Base-by-base conservation (phyloP, 1,284 basidiomycete genomes). In the Ceratobasidium sp. region DNA sequence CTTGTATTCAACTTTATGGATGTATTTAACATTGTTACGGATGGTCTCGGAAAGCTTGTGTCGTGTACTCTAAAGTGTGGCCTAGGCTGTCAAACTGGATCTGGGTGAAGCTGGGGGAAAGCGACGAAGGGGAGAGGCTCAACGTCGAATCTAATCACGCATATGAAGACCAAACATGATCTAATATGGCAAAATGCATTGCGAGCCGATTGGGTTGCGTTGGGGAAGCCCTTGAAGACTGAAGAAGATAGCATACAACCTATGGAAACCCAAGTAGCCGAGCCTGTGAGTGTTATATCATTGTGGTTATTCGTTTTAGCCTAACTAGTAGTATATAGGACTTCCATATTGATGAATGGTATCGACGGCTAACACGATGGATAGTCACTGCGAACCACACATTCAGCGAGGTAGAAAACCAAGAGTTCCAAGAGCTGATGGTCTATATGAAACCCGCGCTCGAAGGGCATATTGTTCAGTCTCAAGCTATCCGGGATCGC, bases 321-420 rank as follows among this genome's bases (percentile, higher is more conserved):
- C 33, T 44, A 4, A 49, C 5, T 13, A 44, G 42, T 28, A 51
- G 23, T 33, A 33, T 53, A 13, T 70, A 58, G 69, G 39, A 18
- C 18, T 71, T 71, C 44, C 26, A 71, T 46, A 44, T 60, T 26
- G 68, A 78, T 23, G 64, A 60, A 66, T 72, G 61, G 18, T 61
- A 71, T 39, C 53, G 15, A 9, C 40, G 23, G n/a, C 10, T 78
- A 23, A 66, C 39, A 0, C 4, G 69, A 33, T 72, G 68, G 66
- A 72, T 78, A 23, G 68, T 78, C 10, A 58, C 64, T n/a, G 40
- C 23, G n/a, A 72, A 71, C 39, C 53, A 58, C 18, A 68, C 77
- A 3, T 72, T 71, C 33, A 72, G 55, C 9, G 55, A 53, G n/a
- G 77, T 78, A 4, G 77, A 78, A 23, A 61, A 70, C 23, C 28